Conservation (phyloP, 805 yeast genomes). For the Barnettozyma sucrosica region DNA sequence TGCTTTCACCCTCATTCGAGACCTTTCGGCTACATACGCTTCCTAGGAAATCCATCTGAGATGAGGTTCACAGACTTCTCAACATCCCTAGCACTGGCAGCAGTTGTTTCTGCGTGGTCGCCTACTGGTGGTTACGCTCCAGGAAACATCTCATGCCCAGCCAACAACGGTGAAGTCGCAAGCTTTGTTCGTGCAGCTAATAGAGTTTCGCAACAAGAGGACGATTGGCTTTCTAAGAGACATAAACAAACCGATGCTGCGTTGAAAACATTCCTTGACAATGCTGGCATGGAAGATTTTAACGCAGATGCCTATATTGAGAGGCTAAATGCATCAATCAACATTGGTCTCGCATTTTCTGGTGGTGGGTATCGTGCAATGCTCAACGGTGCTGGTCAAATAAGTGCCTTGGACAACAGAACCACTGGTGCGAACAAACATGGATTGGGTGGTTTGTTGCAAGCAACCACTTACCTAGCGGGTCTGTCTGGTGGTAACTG, state of each 20-base stretch:
- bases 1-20: background rate
- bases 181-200: constrained; percentile 41
- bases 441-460: constrained; percentile 68
- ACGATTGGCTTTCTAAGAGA: constrained; percentile 44
- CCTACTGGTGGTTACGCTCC: constrained; percentile 59
- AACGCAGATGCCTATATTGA: constrained; percentile 35
- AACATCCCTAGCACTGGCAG: background rate
- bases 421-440: constrained; percentile 47
- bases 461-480: constrained; percentile 60
- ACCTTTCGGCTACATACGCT: background rate
- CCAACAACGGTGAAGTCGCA: constrained; percentile 6
- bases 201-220: constrained; percentile 41
- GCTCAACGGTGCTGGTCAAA: constrained; percentile 77
- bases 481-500: constrained; percentile 84
- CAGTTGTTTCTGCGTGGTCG: constrained; percentile 24
- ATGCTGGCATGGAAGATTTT: constrained; percentile 40
- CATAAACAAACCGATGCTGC: constrained; percentile 26
- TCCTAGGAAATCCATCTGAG: background rate
- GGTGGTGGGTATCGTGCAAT: constrained; percentile 93
- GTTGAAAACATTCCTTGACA: constrained; percentile 34
- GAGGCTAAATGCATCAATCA: constrained; percentile 32
- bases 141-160: constrained; percentile 49
- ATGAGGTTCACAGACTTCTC: background rate
- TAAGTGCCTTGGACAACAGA: constrained; percentile 71
- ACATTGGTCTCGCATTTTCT: constrained; percentile 56